Conservation (phyloP, 2,329 filamentous ascomycete species). For the Amylocarpus encephaloides region DNA sequence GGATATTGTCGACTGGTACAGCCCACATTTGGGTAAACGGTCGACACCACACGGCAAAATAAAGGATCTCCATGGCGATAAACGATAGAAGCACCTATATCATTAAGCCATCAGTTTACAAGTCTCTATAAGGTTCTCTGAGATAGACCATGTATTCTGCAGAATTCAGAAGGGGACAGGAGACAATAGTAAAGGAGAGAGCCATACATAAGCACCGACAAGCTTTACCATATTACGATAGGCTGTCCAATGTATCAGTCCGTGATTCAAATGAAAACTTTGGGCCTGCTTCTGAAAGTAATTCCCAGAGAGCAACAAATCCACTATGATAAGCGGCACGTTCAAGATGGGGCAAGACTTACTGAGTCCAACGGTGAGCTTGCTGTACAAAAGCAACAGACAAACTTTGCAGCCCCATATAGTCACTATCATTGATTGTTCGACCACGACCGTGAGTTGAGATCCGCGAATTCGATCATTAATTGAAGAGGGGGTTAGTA, state of each 20-base stretch:
- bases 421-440: conserved; percentile 54
- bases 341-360: too few species aligned
- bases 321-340: too few species aligned
- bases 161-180: too few species aligned
- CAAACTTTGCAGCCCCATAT: conserved; percentile 52
- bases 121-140: too few species aligned
- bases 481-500: conserved; percentile 38
- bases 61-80: conserved; percentile 45
- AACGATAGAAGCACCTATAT: conserved; percentile 24
- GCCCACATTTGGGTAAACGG: conserved; percentile 53
- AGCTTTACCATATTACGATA: conserved; percentile 44
- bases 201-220: conserved; percentile 40
- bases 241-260: neutral
- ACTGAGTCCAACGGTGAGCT: conserved; percentile 44
- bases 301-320: too few species aligned
- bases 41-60: conserved; percentile 46
- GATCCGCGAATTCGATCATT: conserved; percentile 38
- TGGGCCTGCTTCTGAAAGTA: too few species aligned
- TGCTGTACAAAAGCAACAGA: conserved; percentile 50
- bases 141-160: too few species aligned
- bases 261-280: too few species aligned
- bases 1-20: conserved; percentile 45
- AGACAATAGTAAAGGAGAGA: conserved; percentile 25
- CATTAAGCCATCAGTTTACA: too few species aligned
- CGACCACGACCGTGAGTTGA: conserved; percentile 56